Percentiles rank a stretch among this genome's conserved stretches.
These are phyloP conservation scores for Kazachstania africana DNA, from an alignment of 805 yeast species.

Conservation along the genomic window DNA sequence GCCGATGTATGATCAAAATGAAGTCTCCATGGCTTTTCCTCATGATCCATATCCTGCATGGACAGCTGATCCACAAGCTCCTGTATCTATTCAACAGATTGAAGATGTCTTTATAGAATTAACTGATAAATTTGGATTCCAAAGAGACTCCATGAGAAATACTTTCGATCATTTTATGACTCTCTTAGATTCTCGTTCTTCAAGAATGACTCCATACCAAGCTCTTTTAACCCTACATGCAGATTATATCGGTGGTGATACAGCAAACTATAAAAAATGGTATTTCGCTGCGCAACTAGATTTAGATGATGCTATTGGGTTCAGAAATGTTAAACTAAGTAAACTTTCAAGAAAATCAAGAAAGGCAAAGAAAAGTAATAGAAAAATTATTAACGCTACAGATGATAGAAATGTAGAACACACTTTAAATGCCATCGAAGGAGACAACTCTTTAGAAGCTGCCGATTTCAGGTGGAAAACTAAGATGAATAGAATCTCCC, in stretches of 20 bases:
- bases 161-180: slow-evolving; percentile 84
- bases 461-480: slow-evolving; percentile 77
- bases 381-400: slow-evolving; percentile 55
- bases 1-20: slow-evolving; percentile 56
- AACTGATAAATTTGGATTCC: slow-evolving; percentile 78
- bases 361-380: slow-evolving; percentile 68
- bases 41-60: slow-evolving; percentile 98
- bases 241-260: slow-evolving; percentile 80
- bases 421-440: slow-evolving; percentile 54
- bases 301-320: slow-evolving; percentile 74
- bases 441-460: slow-evolving; percentile 77
- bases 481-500: slow-evolving; percentile 57
- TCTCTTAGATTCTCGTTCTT: slow-evolving; percentile 68
- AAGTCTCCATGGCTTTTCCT: slow-evolving; percentile 58
- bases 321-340: slow-evolving; percentile 63
- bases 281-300: slow-evolving; percentile 81
- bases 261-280: slow-evolving; percentile 81
- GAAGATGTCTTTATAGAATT: slow-evolving; percentile 79
- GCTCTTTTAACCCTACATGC: slow-evolving; percentile 75
- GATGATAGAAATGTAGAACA: slow-evolving; percentile 53
- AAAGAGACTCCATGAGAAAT: slow-evolving; percentile 87
- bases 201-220: slow-evolving; percentile 84
- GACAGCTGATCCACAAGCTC: slow-evolving; percentile 93
- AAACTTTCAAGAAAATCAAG: slow-evolving; percentile 66
- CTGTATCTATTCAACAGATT: slow-evolving; percentile 71